These are phyloP conservation scores for Carpinus fangiana DNA, from an alignment of 306 rosid genomes.

Conservation along the genomic window DNA sequence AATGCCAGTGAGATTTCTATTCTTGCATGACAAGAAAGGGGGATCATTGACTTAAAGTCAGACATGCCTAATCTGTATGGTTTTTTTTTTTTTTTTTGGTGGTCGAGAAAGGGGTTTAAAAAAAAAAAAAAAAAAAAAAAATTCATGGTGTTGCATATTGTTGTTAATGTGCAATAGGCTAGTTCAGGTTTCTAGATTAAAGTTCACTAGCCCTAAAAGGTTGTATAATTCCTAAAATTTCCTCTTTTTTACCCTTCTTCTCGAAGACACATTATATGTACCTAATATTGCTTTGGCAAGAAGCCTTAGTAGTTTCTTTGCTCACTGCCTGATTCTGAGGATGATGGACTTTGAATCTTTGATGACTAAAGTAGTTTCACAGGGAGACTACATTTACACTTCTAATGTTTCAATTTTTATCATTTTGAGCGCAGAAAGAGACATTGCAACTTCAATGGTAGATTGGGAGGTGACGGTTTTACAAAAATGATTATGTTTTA, in stretches of 20 bases:
- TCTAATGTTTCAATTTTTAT: too few relatives aligned
- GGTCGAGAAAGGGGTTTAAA: too few relatives aligned
- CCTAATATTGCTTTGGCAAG: neutral
- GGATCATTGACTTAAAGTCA: slow-evolving; percentile 23
- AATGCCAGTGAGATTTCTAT: slow-evolving; percentile 8
- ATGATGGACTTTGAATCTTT: too few relatives aligned
- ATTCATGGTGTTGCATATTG: slow-evolving; percentile 29
- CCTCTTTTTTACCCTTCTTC: neutral
- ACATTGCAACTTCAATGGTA: neutral
- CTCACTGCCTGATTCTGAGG: neutral
- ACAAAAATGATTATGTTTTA: neutral
- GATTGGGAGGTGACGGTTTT: too few relatives aligned
- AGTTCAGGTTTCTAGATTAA: slow-evolving; percentile 32
- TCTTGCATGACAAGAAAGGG: slow-evolving; percentile 33
- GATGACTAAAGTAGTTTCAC: too few relatives aligned
- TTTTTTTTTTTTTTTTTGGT: neutral
- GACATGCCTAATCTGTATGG: slow-evolving; percentile 18
- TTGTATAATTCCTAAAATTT: slow-evolving; percentile 29
- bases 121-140: slow-evolving; percentile 23
- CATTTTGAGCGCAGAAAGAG: neutral
- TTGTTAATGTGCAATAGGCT: slow-evolving; percentile 27
- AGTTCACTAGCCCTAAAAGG: slow-evolving; percentile 15
- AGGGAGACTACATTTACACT: too few relatives aligned
- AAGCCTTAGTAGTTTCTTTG: neutral
- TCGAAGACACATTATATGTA: neutral